Evolutionary conservation across 2,329 filamentous ascomycete species (phyloP), one percentile per base, ranked within the genome.

Genomic region (Penicillium sp.): DNA sequence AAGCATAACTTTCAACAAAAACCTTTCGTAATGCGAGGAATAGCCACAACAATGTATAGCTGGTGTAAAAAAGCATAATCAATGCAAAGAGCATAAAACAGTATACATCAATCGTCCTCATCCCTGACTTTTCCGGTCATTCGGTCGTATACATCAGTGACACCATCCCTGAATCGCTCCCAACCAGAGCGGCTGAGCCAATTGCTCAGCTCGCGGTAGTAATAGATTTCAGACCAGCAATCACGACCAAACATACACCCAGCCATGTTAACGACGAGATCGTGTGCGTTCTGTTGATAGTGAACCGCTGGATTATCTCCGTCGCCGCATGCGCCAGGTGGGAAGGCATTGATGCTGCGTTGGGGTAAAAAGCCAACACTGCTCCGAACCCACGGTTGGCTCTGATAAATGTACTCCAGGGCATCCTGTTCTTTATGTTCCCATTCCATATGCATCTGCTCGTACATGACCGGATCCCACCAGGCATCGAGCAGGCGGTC

Each of bases 371-470:
- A 99, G 5, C 86, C 93, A 3, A 92, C 87, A 67, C 94, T 90
- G 55, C 90, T 87, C 58, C 94, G 87, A 53, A 97, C 86, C 92
- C 94, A 99, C 0, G 94, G 91, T 72, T 97, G 93, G 54, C 88
- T 89, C 56, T 82, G 84, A 78, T 99, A 99, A 61, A 99, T 82
- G 76, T 96, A 89, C 77, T 97, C 92, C 41, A 99, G 79, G 2
- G 92, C 91, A 71, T 97, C 92, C 76, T 99, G 94, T 75, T 99
- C 94, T 74, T 97, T 97, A 80, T 99, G 94, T 70, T 94, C 92
- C 94, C 94, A 99, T 61, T 94, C 85, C 92, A 97, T 97, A 74
- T 99, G 94, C 72, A 92, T 95, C 77, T 99, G 94, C 77, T 99
- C 94, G 74, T 99, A 99, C 56, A 89, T 86, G 31, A 97, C 92